A percentile compares a stretch with the other conserved stretches of the same genome.
These are phyloP conservation scores for Maudiozyma humilis DNA, from an alignment of 1,139 yeast species.

Conservation along the genomic window DNA sequence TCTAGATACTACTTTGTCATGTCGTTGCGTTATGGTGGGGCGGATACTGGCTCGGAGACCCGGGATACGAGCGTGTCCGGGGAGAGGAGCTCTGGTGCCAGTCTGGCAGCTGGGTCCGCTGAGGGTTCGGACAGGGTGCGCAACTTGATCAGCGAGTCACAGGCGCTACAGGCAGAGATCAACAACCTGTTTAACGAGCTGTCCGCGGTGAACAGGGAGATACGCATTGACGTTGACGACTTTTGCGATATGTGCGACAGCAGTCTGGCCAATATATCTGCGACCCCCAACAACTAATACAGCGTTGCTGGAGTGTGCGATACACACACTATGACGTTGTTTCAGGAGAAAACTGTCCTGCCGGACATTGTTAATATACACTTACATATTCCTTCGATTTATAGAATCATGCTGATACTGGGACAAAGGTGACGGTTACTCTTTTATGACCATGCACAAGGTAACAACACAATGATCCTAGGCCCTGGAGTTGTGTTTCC, in stretches of 20 bases:
- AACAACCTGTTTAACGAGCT: slow-evolving; percentile 17
- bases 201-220: slow-evolving; percentile 19
- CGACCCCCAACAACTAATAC: background rate
- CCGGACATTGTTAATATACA: background rate
- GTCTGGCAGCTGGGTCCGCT: background rate
- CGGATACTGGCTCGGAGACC: no score
- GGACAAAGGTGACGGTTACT: background rate
- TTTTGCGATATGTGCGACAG: slow-evolving; percentile 23
- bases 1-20: no score
- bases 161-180: slow-evolving; percentile 23
- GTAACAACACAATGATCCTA: background rate
- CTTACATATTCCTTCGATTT: background rate
- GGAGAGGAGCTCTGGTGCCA: background rate
- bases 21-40: no score
- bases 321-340: no score
- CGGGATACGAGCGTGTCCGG: no score
- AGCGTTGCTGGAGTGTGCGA: background rate
- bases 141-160: slow-evolving; percentile 13
- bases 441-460: background rate
- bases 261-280: slow-evolving; percentile 4
- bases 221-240: slow-evolving; percentile 25
- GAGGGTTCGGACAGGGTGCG: background rate
- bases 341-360: no score
- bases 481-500: slow-evolving; percentile 23
- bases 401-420: background rate